phyloP scores from a whole-genome alignment of 176 grass and related monocot genomes.

The Eragrostis curvula region DNA sequence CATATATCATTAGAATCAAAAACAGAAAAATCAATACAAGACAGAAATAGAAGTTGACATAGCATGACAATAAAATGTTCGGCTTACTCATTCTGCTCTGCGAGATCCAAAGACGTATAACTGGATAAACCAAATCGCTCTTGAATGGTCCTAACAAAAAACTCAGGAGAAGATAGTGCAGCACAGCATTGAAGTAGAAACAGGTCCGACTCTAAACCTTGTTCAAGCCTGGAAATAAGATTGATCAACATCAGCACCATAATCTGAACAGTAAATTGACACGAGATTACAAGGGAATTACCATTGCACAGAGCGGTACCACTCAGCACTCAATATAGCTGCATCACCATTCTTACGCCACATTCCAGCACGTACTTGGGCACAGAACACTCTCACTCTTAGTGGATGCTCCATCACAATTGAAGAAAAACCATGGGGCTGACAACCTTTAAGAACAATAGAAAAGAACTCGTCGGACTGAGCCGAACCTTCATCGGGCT shows the following conservation, averaged over 20 bases:
- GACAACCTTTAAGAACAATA: conserved; percentile 58
- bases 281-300: conserved; percentile 49
- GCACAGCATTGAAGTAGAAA: conserved; percentile 98
- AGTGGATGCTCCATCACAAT: conserved; percentile 98
- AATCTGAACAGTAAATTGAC: conserved; percentile 31
- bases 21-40: conserved; percentile 22
- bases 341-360: conserved; percentile 99
- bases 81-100: conserved; percentile 85
- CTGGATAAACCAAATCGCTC: conserved; percentile 87
- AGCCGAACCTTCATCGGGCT: conserved; percentile 48
- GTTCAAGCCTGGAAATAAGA: conserved; percentile 78
- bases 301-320: conserved; percentile 91
- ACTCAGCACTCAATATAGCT: conserved; percentile 78
- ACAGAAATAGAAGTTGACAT: conserved; percentile 30
- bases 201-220: conserved; percentile 91
- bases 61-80: conserved; percentile 6
- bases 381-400: conserved; percentile 89
- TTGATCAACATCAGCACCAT: conserved; percentile 30
- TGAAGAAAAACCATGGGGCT: conserved; percentile 76
- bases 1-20: background rate
- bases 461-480: conserved; percentile 69
- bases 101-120: conserved; percentile 75
- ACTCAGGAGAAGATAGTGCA: conserved; percentile 87
- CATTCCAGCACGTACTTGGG: conserved; percentile 96
- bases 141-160: conserved; percentile 91